phyloP scores from a whole-genome alignment of 1,284 basidiomycete species.

The Exobasidium rhododendri region DNA sequence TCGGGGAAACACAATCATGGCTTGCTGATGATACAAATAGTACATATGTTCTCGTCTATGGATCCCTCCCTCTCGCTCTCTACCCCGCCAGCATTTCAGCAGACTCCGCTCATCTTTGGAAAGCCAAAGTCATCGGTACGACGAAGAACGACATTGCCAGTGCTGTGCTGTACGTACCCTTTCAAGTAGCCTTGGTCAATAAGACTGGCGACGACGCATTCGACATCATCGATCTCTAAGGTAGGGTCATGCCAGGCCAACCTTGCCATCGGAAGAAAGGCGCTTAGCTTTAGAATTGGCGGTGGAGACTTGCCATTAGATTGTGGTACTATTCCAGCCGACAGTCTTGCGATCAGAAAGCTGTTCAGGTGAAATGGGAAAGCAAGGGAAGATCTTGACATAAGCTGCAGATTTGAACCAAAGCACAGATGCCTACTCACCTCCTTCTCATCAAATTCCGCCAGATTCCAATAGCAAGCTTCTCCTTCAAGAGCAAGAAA shows the following conservation, averaged over 20 bases:
- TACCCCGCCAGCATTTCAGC: too few species aligned
- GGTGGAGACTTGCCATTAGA: slow-evolving; percentile 37
- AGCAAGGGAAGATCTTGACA: background rate
- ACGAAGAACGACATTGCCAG: slow-evolving; percentile 52
- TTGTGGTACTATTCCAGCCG: slow-evolving; percentile 16
- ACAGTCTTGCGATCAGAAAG: slow-evolving; percentile 8
- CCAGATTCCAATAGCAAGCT: slow-evolving; percentile 8
- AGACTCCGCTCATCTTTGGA: slow-evolving; percentile 1
- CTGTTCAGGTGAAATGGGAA: background rate
- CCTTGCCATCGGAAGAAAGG: slow-evolving; percentile 46
- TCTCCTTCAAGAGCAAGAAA: slow-evolving; percentile 4
- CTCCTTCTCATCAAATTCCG: background rate
- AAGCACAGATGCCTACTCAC: too few species aligned
- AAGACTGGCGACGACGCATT: slow-evolving; percentile 54
- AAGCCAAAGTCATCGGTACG: slow-evolving; percentile 11
- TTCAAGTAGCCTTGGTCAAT: slow-evolving; percentile 57
- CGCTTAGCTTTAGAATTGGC: slow-evolving; percentile 48
- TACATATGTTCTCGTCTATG: background rate
- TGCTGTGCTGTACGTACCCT: slow-evolving; percentile 56
- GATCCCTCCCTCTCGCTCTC: too few species aligned
- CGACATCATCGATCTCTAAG: slow-evolving; percentile 55
- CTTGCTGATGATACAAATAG: background rate
- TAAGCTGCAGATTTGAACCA: background rate
- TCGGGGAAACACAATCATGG: too few species aligned
- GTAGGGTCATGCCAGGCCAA: slow-evolving; percentile 49